Base-by-base conservation (phyloP, 352 stramenopile species). In the Pythium pyrilobum region DNA sequence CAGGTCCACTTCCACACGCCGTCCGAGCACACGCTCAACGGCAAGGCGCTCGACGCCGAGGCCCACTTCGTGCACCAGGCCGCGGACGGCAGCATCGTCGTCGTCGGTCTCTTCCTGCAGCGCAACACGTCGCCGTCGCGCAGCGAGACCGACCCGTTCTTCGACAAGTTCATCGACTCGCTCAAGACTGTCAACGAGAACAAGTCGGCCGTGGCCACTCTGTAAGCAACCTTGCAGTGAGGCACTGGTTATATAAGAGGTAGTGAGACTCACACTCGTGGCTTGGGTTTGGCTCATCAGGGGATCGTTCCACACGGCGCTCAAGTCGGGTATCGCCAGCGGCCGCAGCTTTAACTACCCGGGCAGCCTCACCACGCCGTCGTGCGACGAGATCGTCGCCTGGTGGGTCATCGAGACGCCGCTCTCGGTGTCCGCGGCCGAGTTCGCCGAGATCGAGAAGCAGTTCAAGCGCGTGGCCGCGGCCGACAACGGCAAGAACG, bases 1-100 rank as follows among this genome's bases (percentile, higher is more conserved):
- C 69, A 74, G 29, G 67, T 67, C 38, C 69, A 78, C 32, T 59
- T 74, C 12, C 69, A 73, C 47, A 50, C 55, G n/a, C 66, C 63
- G 5, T 69, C 66, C 2, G 69, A 78, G 50, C 69, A 75, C 56
- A 71, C 47, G 16, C 42, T 78, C 42, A 56, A 75, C 31, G 69
- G 69, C 28, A 61, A 62, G 21, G 43, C 36, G 6, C 59, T 66
- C 29, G 66, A 71, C 45, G 69, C 51, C 6, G 69, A 78, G 45
- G 38, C 66, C 8, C 69, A 78, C 23, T 78, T 78, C 21, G 66
- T 78, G 10, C 69, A 78, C 54, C 62, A 64, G 28, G 54, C 50
- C 9, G 21, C 37, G 15, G 66, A 67, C 27, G 38, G 49, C 11
- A 25, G 5, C 6, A 33, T 55, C 24, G 24, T n/a, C n/a, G 61